Base-by-base conservation (phyloP, 2,329 filamentous ascomycete genomes). In the Fonsecaea erecta region DNA sequence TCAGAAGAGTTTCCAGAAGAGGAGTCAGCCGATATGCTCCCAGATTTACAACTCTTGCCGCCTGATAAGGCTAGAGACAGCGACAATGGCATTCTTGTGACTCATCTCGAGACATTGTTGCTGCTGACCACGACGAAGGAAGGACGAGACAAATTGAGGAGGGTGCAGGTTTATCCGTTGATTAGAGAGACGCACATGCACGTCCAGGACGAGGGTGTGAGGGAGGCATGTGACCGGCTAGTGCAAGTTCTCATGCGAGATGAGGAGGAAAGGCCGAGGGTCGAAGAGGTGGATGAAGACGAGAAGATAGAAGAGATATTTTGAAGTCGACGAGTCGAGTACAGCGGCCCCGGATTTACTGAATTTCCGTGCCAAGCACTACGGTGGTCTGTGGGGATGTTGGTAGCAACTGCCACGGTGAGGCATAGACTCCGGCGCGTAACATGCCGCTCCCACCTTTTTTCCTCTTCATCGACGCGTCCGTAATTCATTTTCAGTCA, bases 161-260 rank as follows among this genome's bases (percentile, higher is more conserved):
- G 84, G 18, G 82, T 94, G 52, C 91, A 92, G 72, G 91, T 97
- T 0, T 99, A 99, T 76, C 92, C 93, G 0, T 88, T 98, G 53
- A 82, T 98, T 21, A 84, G 95, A 58, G 95, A 98, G 77, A 89
- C 90, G 34, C 95, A 99, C 81, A 73, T 89, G 68, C 85, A 88
- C 24, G 87, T 93, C 3, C 84, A 93, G 24, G 84, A 97, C 73
- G 92, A 96, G 52, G 88, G 83, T 16, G 91, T 98, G 1, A 84
- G 86, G 70, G 93, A 97, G 71, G 91, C 88, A 0, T 96, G 91
- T 73, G 95, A 98, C 76, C 85, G 95, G 63, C 75, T 98, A 59
- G 95, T 99, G 53, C 92, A 99, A 75, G 88, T 97, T 6, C 76
- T 97, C 66, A 92, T 93, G 87, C 83, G 91, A 62, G 91, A 93